phyloP scores from a whole-genome alignment of 2,329 filamentous ascomycete species.

The Pseudocercospora musae region DNA sequence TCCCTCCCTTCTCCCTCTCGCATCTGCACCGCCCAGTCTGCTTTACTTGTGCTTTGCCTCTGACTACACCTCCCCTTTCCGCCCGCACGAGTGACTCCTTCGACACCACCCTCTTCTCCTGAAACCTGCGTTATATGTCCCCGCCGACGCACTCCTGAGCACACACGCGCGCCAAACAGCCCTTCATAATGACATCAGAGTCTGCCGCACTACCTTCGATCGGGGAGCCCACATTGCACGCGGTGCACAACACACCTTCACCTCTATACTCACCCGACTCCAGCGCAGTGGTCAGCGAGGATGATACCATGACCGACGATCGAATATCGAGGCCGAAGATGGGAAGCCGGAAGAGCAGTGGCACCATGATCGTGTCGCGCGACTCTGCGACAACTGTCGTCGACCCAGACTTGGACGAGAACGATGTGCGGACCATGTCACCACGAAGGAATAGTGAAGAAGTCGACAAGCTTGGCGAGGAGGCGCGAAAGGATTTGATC shows the following conservation, averaged over 20 bases:
- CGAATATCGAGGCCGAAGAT: constrained; percentile 58
- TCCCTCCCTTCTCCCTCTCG: neutral
- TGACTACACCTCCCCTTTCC: neutral
- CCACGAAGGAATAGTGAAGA: constrained; percentile 87
- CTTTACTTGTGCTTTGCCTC: neutral
- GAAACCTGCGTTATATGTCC: neutral
- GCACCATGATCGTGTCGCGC: constrained; percentile 73
- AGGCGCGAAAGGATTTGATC: constrained; percentile 65
- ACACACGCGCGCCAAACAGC: neutral
- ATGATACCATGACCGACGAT: constrained; percentile 25
- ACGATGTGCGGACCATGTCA: constrained; percentile 89
- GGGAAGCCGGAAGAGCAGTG: constrained; percentile 70
- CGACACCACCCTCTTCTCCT: neutral
- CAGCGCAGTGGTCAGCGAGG: constrained; percentile 33
- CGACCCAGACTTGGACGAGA: constrained; percentile 69
- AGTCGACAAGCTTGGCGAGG: constrained; percentile 79
- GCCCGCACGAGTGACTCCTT: neutral
- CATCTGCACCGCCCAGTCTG: constrained; percentile 2
- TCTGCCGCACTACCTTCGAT: constrained; percentile 21
- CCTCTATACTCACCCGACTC: constrained; percentile 29
- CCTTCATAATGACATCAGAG: constrained; percentile 22
- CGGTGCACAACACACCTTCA: constrained; percentile 12
- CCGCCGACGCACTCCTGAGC: neutral
- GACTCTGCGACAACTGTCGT: constrained; percentile 56
- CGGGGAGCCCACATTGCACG: constrained; percentile 21